These are phyloP conservation scores for Paramecium sexaurelia DNA, from an alignment of 73 alveolate genomes.

Conservation along the genomic window DNA sequence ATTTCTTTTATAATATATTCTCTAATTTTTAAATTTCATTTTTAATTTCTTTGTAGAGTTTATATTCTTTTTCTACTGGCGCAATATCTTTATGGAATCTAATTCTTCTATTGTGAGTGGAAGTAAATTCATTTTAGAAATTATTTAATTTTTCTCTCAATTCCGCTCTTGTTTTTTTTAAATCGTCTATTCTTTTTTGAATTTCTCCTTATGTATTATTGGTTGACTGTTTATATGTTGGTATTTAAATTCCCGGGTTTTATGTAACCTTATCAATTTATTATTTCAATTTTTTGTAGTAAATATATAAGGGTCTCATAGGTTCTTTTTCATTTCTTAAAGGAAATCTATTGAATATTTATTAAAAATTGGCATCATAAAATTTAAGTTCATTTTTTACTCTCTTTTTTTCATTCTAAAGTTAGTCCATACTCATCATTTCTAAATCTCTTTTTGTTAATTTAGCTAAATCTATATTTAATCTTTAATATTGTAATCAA, in stretches of 20 bases:
- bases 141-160: constrained; percentile 78
- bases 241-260: constrained; percentile 40
- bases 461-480: neutral
- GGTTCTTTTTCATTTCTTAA: constrained; percentile 88
- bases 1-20: constrained; percentile 6
- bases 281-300: constrained; percentile 84
- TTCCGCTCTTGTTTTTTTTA: constrained; percentile 76
- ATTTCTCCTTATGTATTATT: constrained; percentile 60
- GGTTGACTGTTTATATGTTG: neutral
- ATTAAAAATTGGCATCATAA: constrained; percentile 79
- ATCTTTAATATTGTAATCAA: neutral
- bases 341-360: constrained; percentile 74
- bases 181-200: constrained; percentile 60
- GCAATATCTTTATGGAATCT: constrained; percentile 87
- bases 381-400: constrained; percentile 86
- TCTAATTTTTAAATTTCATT: constrained; percentile 76
- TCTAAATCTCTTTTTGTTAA: constrained; percentile 72
- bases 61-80: constrained; percentile 87
- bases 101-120: constrained; percentile 84
- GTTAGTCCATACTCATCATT: constrained; percentile 71
- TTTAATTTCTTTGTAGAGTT: constrained; percentile 85
- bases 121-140: constrained; percentile 83
- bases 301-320: constrained; percentile 89
- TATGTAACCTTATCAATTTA: constrained; percentile 69
- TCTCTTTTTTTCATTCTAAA: constrained; percentile 77